Conservation (phyloP, 163 green algal genomes). For the Picocystis sp. region DNA sequence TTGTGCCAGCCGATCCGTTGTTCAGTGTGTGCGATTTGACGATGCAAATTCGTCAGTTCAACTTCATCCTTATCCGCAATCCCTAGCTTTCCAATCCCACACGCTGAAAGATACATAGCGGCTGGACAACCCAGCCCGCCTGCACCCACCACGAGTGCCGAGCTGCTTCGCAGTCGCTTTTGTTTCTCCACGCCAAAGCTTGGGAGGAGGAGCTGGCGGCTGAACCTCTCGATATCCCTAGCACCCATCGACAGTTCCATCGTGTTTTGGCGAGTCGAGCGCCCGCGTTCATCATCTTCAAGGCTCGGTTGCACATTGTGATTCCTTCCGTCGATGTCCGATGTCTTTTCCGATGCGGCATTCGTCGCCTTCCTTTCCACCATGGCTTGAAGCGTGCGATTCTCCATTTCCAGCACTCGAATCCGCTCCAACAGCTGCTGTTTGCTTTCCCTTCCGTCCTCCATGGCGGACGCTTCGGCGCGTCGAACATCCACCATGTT, state of each 20-base stretch:
- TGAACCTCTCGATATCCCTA: conserved; percentile 62
- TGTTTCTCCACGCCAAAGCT: conserved; percentile 63
- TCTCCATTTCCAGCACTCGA: too few relatives aligned
- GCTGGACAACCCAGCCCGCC: conserved; percentile 81
- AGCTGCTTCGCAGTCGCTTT: conserved; percentile 32
- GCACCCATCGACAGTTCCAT: conserved; percentile 13
- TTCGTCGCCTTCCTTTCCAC: too few relatives aligned
- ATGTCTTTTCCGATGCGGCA: too few relatives aligned
- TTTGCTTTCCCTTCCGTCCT: too few relatives aligned
- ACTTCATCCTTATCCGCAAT: conserved; percentile 82
- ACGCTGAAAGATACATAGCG: conserved; percentile 78
- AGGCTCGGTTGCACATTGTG: too few relatives aligned
- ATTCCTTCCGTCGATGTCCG: too few relatives aligned
- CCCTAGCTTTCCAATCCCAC: conserved; percentile 63
- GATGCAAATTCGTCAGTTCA: conserved; percentile 88
- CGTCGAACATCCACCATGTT: too few relatives aligned
- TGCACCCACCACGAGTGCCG: conserved; percentile 79
- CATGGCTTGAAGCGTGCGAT: too few relatives aligned
- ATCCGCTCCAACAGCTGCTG: too few relatives aligned
- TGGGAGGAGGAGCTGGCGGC: conserved; percentile 71
- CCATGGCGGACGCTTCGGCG: too few relatives aligned
- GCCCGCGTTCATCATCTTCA: too few relatives aligned
- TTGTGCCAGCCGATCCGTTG: conserved; percentile 1
- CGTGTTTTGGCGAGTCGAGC: too few relatives aligned
- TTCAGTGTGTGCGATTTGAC: conserved; percentile 41